These are phyloP conservation scores for Arthroderma sp. DNA, from an alignment of 2,329 filamentous ascomycete species.

Conservation along the genomic window DNA sequence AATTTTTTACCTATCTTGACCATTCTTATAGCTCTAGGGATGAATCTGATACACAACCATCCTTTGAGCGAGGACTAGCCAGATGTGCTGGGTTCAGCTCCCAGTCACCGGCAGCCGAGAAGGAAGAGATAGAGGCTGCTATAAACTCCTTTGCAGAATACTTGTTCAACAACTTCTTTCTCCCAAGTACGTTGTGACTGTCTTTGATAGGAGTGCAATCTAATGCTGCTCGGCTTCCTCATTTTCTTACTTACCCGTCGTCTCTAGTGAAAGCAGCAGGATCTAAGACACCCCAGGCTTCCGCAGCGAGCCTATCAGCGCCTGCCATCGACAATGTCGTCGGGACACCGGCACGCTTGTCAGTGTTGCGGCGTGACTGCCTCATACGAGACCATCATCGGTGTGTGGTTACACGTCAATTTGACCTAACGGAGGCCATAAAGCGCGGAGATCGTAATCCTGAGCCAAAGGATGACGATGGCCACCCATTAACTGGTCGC, in stretches of 20 bases:
- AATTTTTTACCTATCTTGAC: constrained; percentile 9
- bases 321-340: constrained; percentile 4
- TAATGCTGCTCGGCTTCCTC: neutral
- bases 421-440: constrained; percentile 10
- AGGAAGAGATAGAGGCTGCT: constrained; percentile 4
- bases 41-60: constrained; percentile 1
- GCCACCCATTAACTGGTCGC: constrained; percentile 5
- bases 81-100: constrained; percentile 6
- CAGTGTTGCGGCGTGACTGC: constrained; percentile 7
- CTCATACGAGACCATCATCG: constrained; percentile 12
- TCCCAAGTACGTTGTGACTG: neutral
- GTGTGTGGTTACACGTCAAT: constrained; percentile 12
- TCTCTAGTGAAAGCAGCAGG: constrained; percentile 11
- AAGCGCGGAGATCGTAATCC: constrained; percentile 8
- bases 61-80: constrained; percentile 4
- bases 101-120: constrained; percentile 1
- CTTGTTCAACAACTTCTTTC: constrained; percentile 10
- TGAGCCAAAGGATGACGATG: constrained; percentile 11
- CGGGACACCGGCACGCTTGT: constrained; percentile 1
- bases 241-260: neutral
- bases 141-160: constrained; percentile 10
- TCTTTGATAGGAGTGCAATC: neutral
- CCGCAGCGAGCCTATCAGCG: constrained; percentile 8
- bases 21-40: constrained; percentile 4
- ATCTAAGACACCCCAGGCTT: constrained; percentile 9